A percentile compares a stretch with the other conserved stretches of the same genome.
phyloP scores from a whole-genome alignment of 768 basidiomycete species.

The Gyrodon lividus region DNA sequence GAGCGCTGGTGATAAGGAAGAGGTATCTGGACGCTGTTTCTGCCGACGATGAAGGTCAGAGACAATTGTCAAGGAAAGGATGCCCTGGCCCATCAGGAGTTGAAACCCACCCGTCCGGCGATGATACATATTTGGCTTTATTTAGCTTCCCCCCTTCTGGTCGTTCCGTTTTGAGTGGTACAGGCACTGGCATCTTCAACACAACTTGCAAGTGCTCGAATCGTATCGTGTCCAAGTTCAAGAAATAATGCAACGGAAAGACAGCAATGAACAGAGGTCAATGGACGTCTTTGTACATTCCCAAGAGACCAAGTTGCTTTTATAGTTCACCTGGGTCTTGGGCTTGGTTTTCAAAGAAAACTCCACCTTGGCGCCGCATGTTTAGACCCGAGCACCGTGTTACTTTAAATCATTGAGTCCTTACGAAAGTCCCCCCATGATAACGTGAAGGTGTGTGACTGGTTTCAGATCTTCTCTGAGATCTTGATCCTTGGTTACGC shows the following conservation, averaged over 20 bases:
- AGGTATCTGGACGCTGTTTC: background rate
- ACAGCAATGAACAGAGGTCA: background rate
- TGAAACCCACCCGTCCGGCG: slow-evolving; percentile 21
- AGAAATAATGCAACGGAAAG: background rate
- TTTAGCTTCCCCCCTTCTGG: slow-evolving; percentile 19
- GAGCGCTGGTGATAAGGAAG: background rate
- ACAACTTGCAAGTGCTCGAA: background rate
- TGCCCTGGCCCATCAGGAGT: slow-evolving; percentile 6
- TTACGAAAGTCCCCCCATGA: background rate
- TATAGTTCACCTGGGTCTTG: background rate
- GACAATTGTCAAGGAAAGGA: background rate
- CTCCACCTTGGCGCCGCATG: slow-evolving; percentile 24
- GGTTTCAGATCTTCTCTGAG: too few species aligned
- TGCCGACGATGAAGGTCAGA: slow-evolving; percentile 1
- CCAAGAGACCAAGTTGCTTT: background rate
- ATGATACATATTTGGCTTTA: slow-evolving; percentile 27
- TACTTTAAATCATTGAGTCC: background rate
- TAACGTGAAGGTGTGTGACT: too few species aligned
- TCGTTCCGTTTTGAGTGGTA: slow-evolving; percentile 8
- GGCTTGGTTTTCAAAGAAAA: slow-evolving; percentile 3
- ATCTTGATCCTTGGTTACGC: too few species aligned
- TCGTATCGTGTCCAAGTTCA: background rate
- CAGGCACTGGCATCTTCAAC: slow-evolving; percentile 21
- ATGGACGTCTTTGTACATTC: background rate
- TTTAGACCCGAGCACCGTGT: too few species aligned